phyloP scores from a whole-genome alignment of 2,329 filamentous ascomycete species.

The Cercospora sp. region DNA sequence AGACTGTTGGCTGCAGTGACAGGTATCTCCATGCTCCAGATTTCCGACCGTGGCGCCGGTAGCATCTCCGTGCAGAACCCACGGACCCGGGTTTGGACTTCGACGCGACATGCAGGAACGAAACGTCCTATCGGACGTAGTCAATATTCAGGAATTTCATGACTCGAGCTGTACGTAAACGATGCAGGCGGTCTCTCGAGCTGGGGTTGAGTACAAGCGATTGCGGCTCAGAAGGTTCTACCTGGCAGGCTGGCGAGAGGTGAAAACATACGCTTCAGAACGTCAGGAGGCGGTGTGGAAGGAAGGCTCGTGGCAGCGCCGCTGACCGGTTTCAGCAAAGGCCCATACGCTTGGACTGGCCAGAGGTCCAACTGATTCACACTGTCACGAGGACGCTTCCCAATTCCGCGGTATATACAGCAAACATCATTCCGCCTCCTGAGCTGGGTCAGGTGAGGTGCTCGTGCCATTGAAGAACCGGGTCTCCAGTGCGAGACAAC shows the following conservation, averaged over 20 bases:
- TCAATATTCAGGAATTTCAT: not conserved
- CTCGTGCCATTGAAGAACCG: not conserved
- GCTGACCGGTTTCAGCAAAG: not conserved
- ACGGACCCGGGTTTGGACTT: not conserved
- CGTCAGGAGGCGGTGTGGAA: not conserved
- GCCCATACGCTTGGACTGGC: not conserved
- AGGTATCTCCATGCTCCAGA: not conserved
- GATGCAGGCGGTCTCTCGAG: not conserved
- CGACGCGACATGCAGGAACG: not conserved
- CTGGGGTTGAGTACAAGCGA: not conserved
- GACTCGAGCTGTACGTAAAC: not conserved
- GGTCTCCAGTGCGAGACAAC: not conserved
- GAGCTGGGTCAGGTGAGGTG: not conserved
- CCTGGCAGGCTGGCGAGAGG: not conserved
- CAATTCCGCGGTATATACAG: not conserved
- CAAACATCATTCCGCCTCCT: not conserved
- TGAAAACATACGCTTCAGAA: not conserved
- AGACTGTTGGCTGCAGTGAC: not conserved
- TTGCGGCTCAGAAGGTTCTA: not conserved
- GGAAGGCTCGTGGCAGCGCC: not conserved
- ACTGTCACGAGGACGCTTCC: not conserved
- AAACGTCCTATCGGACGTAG: not conserved
- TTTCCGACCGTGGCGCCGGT: not conserved
- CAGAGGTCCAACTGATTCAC: not conserved
- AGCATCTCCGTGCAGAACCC: not conserved